phyloP scores from a whole-genome alignment of 2,329 filamentous ascomycete species.

The Penicillium sp. region DNA sequence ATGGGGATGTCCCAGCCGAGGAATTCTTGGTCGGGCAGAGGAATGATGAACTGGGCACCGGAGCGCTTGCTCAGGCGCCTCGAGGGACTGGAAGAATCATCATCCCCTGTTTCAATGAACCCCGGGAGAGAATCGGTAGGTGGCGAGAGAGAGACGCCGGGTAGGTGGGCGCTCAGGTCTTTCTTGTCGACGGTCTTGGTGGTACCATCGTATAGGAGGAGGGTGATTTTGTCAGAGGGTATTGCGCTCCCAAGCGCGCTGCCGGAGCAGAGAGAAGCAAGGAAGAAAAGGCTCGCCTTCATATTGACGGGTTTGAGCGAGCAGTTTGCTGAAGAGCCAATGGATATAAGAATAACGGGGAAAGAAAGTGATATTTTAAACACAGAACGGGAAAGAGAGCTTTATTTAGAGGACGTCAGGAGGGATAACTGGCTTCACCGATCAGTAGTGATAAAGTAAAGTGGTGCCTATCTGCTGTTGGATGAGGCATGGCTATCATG shows the following conservation, averaged over 20 bases:
- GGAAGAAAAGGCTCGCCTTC: background rate
- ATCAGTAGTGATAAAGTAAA: too few species aligned
- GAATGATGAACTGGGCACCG: slow-evolving; percentile 21
- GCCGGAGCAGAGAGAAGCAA: background rate
- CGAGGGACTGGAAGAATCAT: background rate
- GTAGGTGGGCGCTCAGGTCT: slow-evolving; percentile 16
- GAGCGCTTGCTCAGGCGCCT: slow-evolving; percentile 4
- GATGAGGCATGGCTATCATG: too few species aligned
- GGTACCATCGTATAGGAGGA: slow-evolving; percentile 19
- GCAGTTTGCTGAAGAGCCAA: background rate
- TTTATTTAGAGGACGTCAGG: background rate
- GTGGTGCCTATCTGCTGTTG: too few species aligned
- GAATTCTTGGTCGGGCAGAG: slow-evolving; percentile 23
- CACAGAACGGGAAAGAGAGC: background rate
- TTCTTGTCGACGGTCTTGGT: slow-evolving; percentile 20
- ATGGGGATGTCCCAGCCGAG: slow-evolving; percentile 27
- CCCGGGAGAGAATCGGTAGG: background rate
- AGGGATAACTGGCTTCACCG: too few species aligned
- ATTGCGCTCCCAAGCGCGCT: slow-evolving; percentile 4
- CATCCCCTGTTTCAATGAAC: background rate
- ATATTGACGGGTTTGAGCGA: background rate
- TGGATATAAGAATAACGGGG: background rate
- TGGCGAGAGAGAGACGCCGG: slow-evolving; percentile 6
- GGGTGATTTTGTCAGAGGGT: slow-evolving; percentile 14
- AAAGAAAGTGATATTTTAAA: background rate